phyloP scores from a whole-genome alignment of 306 rosid genomes.

The Mucuna pruriens region DNA sequence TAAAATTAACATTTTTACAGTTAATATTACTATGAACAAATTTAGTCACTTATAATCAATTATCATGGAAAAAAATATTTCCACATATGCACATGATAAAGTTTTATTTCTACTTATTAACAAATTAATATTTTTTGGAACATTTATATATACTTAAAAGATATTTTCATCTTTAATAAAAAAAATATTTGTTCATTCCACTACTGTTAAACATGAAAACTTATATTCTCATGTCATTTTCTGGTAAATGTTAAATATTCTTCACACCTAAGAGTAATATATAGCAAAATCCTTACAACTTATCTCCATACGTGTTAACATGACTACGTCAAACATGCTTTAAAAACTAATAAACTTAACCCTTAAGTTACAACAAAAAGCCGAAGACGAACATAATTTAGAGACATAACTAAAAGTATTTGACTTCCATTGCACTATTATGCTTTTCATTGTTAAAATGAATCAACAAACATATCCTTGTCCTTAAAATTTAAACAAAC shows the following conservation, averaged over 20 bases:
- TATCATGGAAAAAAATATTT: too few relatives aligned
- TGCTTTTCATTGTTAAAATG: neutral
- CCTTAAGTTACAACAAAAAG: slow-evolving; percentile 5
- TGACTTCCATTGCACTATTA: neutral
- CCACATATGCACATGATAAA: too few relatives aligned
- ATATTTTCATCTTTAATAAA: too few relatives aligned
- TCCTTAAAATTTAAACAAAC: neutral
- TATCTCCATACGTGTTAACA: neutral
- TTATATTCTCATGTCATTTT: neutral
- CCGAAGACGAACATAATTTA: neutral
- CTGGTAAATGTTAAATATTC: neutral
- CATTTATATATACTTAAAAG: neutral
- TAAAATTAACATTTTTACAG: neutral
- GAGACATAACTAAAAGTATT: neutral
- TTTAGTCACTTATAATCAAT: too few relatives aligned
- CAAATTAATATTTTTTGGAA: neutral
- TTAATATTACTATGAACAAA: too few relatives aligned
- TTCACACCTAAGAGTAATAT: neutral
- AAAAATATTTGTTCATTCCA: too few relatives aligned
- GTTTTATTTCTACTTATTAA: too few relatives aligned
- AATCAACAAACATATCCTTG: neutral
- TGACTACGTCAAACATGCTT: neutral
- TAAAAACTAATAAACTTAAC: neutral
- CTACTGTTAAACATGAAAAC: neutral
- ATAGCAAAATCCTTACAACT: neutral